phyloP scores from a whole-genome alignment of 441 rosid species.

The Populus hybrid region DNA sequence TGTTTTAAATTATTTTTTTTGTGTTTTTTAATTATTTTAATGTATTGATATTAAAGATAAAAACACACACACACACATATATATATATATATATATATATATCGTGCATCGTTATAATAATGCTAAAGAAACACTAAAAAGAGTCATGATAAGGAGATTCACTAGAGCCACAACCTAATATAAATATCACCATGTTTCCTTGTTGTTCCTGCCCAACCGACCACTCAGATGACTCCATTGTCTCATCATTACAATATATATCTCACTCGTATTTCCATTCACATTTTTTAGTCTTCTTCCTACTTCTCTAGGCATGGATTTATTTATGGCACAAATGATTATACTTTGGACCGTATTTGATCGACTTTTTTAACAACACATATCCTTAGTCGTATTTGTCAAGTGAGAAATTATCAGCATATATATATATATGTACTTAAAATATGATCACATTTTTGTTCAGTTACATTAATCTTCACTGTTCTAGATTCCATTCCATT shows the following conservation, averaged over 20 bases:
- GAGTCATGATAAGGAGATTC: constrained; percentile 9
- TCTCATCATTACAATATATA: neutral
- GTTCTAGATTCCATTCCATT: too few relatives aligned
- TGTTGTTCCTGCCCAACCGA: constrained; percentile 26
- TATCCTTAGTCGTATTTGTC: neutral
- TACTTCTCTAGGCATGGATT: neutral
- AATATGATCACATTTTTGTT: too few relatives aligned
- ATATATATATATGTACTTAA: too few relatives aligned
- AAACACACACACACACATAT: too few relatives aligned
- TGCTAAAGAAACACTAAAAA: neutral
- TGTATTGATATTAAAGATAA: too few relatives aligned
- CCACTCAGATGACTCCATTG: constrained; percentile 7
- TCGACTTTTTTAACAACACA: neutral
- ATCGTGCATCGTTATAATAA: too few relatives aligned
- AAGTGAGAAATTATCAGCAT: neutral
- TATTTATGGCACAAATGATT: neutral
- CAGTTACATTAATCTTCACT: too few relatives aligned
- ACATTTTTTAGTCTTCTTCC: neutral
- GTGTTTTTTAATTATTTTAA: too few relatives aligned
- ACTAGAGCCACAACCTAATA: constrained; percentile 9
- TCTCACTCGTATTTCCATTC: neutral
- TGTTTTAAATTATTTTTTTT: too few relatives aligned
- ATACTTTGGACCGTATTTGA: neutral
- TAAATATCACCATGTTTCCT: neutral
- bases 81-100: too few relatives aligned